Conservation (phyloP, 2,329 filamentous ascomycete species). For the Reticulascus tulasneorum region DNA sequence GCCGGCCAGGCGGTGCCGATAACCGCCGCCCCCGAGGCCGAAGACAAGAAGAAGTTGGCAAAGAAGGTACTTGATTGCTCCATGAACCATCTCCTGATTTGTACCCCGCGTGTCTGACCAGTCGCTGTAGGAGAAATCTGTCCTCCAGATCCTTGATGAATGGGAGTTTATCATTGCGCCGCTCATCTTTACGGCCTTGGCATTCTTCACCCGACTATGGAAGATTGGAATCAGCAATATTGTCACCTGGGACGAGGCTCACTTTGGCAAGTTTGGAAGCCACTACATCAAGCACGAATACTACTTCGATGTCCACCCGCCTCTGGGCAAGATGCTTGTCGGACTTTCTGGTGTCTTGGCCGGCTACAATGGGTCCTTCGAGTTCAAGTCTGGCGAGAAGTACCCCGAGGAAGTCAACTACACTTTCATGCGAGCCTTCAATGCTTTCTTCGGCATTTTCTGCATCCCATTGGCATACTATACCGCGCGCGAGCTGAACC, state of each 20-base stretch:
- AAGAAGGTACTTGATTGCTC: constrained; percentile 45
- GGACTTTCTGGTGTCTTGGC: constrained; percentile 93
- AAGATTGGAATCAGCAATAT: constrained; percentile 67
- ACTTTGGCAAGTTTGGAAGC: constrained; percentile 95
- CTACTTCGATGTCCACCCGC: constrained; percentile 89
- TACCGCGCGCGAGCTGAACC: constrained; percentile 85
- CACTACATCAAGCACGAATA: constrained; percentile 99
- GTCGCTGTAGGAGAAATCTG: constrained; percentile 43
- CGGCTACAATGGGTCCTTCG: constrained; percentile 97
- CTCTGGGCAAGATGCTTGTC: constrained; percentile 97
- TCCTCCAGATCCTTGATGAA: constrained; percentile 60
- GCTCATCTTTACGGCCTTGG: constrained; percentile 56
- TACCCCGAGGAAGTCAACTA: constrained; percentile 95
- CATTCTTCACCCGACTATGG: constrained; percentile 64
- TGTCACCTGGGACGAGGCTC: constrained; percentile 65
- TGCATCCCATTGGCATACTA: constrained; percentile 94
- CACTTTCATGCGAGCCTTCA: constrained; percentile 98
- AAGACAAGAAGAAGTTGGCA: constrained; percentile 56
- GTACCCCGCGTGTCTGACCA: too few relatives aligned
- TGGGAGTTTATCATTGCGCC: constrained; percentile 61
- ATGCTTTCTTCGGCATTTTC: constrained; percentile 87
- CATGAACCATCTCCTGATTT: constrained; percentile 1
- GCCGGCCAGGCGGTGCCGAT: constrained; percentile 34
- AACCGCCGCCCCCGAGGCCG: constrained; percentile 38
- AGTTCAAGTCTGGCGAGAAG: constrained; percentile 97